Evolutionary conservation across 495 filamentous ascomycete genomes (phyloP).

Genomic region (Glutinoglossum americanum): DNA sequence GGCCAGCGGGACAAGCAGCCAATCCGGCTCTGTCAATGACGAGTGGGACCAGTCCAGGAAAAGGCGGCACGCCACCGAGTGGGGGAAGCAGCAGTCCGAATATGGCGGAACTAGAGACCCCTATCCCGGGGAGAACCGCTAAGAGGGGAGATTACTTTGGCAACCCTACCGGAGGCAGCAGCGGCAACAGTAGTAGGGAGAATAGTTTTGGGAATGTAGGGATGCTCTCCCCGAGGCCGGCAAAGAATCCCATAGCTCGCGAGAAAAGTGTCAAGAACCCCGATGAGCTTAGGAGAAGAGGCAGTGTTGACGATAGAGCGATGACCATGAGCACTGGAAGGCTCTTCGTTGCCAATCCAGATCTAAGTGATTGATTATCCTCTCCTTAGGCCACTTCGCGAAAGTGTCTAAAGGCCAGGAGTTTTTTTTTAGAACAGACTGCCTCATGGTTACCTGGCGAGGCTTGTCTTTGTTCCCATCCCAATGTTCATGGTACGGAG

Average conservation of each 20-base stretch:
- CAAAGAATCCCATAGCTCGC: conserved; percentile 18
- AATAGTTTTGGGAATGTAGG: conserved; percentile 32
- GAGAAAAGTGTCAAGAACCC: conserved; percentile 39
- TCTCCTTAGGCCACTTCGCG: neutral
- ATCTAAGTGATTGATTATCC: conserved; percentile 36
- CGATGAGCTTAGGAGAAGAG: conserved; percentile 60
- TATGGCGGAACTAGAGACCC: conserved; percentile 30
- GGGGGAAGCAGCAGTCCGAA: conserved; percentile 17
- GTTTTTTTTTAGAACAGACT: neutral
- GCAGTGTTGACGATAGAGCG: conserved; percentile 85
- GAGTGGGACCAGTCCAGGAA: conserved; percentile 34
- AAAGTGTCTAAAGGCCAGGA: neutral
- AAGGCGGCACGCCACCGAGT: conserved; percentile 39
- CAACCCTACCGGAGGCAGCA: conserved; percentile 22
- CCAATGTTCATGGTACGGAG: neutral
- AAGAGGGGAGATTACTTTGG: conserved; percentile 19
- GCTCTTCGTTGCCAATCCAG: conserved; percentile 88
- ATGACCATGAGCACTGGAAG: conserved; percentile 61
- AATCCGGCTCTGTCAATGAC: conserved; percentile 14
- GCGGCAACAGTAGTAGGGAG: conserved; percentile 31
- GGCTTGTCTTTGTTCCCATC: neutral
- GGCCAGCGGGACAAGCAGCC: conserved; percentile 23
- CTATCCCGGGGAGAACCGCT: conserved; percentile 17
- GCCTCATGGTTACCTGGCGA: neutral
- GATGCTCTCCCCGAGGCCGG: conserved; percentile 26